phyloP scores from a whole-genome alignment of 306 rosid species.

The Pterocarpus macrocarpus region DNA sequence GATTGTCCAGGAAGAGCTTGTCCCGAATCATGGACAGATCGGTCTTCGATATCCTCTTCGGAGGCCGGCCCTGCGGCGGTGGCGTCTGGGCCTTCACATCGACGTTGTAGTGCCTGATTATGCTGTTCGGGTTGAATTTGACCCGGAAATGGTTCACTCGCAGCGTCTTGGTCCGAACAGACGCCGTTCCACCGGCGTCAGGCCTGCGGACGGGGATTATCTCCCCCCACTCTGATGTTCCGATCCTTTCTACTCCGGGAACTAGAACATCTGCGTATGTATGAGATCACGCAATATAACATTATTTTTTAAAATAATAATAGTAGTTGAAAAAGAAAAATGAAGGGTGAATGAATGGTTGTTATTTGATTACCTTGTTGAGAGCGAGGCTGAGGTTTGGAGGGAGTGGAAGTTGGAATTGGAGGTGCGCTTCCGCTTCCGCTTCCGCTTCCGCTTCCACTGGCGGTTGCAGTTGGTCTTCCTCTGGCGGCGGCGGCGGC shows the following conservation, averaged over 20 bases:
- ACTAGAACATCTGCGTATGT: neutral
- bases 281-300: no score
- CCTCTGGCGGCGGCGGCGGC: neutral
- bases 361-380: neutral
- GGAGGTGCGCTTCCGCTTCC: neutral
- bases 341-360: no score
- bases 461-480: neutral
- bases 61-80: constrained; percentile 44
- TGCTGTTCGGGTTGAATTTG: constrained; percentile 40
- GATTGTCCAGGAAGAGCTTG: constrained; percentile 54
- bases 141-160: constrained; percentile 62
- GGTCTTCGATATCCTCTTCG: constrained; percentile 53
- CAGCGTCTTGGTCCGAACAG: constrained; percentile 37
- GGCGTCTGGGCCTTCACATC: constrained; percentile 56
- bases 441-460: neutral
- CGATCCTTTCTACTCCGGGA: neutral
- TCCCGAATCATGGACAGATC: constrained; percentile 58
- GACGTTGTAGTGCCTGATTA: constrained; percentile 63
- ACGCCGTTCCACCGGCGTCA: constrained; percentile 58
- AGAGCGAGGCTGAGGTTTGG: neutral
- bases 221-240: neutral
- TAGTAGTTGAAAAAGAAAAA: no score
- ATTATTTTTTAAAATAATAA: no score
- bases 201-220: constrained; percentile 59
- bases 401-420: neutral